phyloP scores from a whole-genome alignment of 2,329 filamentous ascomycete genomes.

The Alternaria infectoria region DNA sequence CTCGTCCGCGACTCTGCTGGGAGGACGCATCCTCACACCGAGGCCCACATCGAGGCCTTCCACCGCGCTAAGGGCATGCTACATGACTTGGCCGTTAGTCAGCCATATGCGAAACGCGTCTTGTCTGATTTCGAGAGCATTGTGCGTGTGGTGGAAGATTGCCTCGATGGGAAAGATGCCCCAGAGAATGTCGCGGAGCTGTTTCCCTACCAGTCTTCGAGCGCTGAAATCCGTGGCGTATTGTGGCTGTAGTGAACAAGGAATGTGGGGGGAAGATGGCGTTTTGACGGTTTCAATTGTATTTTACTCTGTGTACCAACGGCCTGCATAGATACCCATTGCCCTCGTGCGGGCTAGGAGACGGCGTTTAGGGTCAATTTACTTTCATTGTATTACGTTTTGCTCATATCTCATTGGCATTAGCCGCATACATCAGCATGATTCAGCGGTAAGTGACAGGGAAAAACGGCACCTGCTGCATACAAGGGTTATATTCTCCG shows the following conservation, averaged over 20 bases:
- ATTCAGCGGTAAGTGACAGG: fast-evolving
- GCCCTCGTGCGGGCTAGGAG: not conserved
- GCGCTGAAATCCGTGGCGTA: conserved; percentile 7
- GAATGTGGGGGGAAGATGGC: not conserved
- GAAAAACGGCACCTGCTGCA: not conserved
- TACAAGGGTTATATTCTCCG: fast-evolving
- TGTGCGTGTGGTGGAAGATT: conserved; percentile 12
- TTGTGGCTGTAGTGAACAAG: not conserved
- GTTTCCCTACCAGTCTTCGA: conserved; percentile 33
- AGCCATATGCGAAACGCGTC: conserved; percentile 28
- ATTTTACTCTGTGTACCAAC: not conserved
- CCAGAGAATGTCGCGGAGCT: conserved; percentile 23
- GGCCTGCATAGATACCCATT: not conserved
- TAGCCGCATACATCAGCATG: not conserved
- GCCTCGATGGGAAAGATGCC: conserved; percentile 1
- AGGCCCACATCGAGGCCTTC: conserved; percentile 20
- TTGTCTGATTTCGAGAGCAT: conserved; percentile 27
- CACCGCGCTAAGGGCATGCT: conserved; percentile 19
- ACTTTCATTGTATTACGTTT: not conserved
- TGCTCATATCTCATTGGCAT: not conserved
- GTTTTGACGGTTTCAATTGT: not conserved
- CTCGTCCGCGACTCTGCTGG: conserved; percentile 18
- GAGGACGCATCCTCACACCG: conserved; percentile 5
- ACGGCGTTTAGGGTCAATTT: not conserved
- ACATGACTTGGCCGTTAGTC: conserved; percentile 16